Evolutionary conservation across 495 filamentous ascomycete genomes (phyloP).

Genomic region (Podospora pseudoanserina): DNA sequence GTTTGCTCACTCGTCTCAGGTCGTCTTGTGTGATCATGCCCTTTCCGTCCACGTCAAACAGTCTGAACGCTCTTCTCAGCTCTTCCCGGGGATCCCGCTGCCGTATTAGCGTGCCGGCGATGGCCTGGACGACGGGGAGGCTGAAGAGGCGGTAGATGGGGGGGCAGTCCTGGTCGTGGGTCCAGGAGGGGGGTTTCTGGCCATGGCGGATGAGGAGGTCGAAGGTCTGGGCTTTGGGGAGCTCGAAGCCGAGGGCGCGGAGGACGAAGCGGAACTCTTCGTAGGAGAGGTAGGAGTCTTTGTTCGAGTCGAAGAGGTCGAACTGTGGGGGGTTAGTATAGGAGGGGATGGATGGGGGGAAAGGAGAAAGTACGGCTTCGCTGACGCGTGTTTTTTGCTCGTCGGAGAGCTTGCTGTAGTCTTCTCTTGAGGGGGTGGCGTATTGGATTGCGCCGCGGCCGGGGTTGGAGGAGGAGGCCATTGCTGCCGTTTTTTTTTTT

Average conservation of each 20-base stretch:
- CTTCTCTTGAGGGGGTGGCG: slow-evolving; percentile 32
- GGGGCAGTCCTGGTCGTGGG: slow-evolving; percentile 36
- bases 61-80: slow-evolving; percentile 82
- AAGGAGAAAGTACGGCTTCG: slow-evolving; percentile 27
- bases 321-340: slow-evolving; percentile 54
- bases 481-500: slow-evolving; percentile 1
- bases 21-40: slow-evolving; percentile 84
- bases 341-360: not conserved
- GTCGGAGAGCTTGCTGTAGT: slow-evolving; percentile 35
- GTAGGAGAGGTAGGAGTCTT: slow-evolving; percentile 90
- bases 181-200: slow-evolving; percentile 34
- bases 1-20: slow-evolving; percentile 79
- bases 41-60: slow-evolving; percentile 75
- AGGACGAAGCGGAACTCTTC: slow-evolving; percentile 97
- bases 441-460: slow-evolving; percentile 32
- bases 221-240: slow-evolving; percentile 38
- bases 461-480: slow-evolving; percentile 11
- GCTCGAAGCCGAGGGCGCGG: slow-evolving; percentile 87
- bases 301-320: slow-evolving; percentile 94
- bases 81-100: slow-evolving; percentile 85
- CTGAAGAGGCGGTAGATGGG: slow-evolving; percentile 36
- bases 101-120: slow-evolving; percentile 76
- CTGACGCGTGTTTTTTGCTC: slow-evolving; percentile 36
- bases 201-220: slow-evolving; percentile 35
- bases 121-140: slow-evolving; percentile 59